These are phyloP conservation scores for grape (Vitis vinifera) DNA, from an alignment of 164 flowering plant genomes.

Conservation along the genomic window ASM3070453v1 NC_081815.1:11779501-11780000, in stretches of 20 bases:
- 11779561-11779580: not conserved
- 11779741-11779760: not conserved
- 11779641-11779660: constrained; percentile 5
- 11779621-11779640: too few species aligned
- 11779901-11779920: constrained; percentile 67
- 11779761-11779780: constrained; percentile 20
- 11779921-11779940: constrained; percentile 78
- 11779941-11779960: constrained; percentile 70
- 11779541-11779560: constrained; percentile 8
- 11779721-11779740: constrained; percentile 23
- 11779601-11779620: not conserved
- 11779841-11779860: constrained; percentile 30
- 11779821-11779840: constrained; percentile 17
- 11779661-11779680: constrained; percentile 15
- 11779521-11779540: constrained; percentile 31
- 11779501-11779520: constrained; percentile 31
- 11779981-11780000: constrained; percentile 75
- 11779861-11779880: constrained; percentile 51
- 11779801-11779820: constrained; percentile 15
- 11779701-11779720: constrained; percentile 20
- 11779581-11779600: not conserved
- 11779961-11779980: constrained; percentile 60
- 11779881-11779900: constrained; percentile 51
- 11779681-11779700: constrained; percentile 24
- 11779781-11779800: constrained; percentile 23